Evolutionary conservation across 1,284 basidiomycete species (phyloP).

Genomic region (Leccinum fallax): DNA sequence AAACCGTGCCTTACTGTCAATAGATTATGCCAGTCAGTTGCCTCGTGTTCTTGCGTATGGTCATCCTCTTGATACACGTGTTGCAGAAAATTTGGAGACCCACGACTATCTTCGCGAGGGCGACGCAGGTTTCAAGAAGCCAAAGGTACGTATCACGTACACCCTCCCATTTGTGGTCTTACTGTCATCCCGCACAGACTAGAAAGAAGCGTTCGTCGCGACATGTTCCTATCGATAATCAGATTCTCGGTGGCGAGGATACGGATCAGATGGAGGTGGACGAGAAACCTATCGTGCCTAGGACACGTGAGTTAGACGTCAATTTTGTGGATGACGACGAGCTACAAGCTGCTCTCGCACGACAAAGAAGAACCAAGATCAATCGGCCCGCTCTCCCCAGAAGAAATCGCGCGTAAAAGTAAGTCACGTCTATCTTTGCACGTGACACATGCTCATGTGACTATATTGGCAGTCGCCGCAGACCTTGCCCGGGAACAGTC

Average conservation of each 20-base stretch:
- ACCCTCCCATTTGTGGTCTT: constrained; percentile 5
- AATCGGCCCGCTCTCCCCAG: constrained; percentile 75
- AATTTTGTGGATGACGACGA: constrained; percentile 99
- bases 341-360: constrained; percentile 89
- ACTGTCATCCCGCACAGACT: constrained; percentile 50
- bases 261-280: constrained; percentile 79
- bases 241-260: constrained; percentile 45
- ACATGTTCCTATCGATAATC: constrained; percentile 70
- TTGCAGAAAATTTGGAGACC: constrained; percentile 83
- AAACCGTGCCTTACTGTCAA: constrained; percentile 81
- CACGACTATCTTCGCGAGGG: constrained; percentile 91
- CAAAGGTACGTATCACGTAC: constrained; percentile 58
- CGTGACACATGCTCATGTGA: constrained; percentile 2
- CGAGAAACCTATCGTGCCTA: constrained; percentile 60
- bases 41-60: not conserved
- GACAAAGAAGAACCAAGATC: constrained; percentile 80
- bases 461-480: constrained; percentile 57
- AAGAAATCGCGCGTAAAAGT: constrained; percentile 85
- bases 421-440: constrained; percentile 31
- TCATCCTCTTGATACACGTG: constrained; percentile 15
- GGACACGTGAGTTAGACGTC: constrained; percentile 69
- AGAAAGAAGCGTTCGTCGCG: constrained; percentile 89
- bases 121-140: constrained; percentile 94
- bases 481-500: constrained; percentile 58
- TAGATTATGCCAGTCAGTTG: constrained; percentile 87